phyloP scores from a whole-genome alignment of 2,329 filamentous ascomycete genomes.

The Zelopaecilomyces penicillatus region DNA sequence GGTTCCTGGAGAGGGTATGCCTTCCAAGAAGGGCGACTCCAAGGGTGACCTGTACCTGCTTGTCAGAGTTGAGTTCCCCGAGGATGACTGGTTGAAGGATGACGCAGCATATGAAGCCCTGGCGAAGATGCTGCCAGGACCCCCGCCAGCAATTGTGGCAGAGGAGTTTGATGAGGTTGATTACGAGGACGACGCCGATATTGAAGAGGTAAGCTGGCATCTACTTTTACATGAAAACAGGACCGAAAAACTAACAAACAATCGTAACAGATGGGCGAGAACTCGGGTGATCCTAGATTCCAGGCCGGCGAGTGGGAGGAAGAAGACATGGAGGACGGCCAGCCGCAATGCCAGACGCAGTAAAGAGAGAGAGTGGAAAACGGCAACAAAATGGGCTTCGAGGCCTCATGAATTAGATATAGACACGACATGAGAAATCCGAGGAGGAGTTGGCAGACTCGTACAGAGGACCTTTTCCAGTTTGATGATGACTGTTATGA shows the following conservation, averaged over 20 bases:
- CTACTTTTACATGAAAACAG: not conserved
- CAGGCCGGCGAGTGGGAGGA: constrained; percentile 58
- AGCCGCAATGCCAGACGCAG: constrained; percentile 66
- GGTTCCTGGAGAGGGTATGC: constrained; percentile 88
- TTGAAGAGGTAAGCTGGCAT: constrained; percentile 57
- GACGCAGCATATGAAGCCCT: constrained; percentile 64
- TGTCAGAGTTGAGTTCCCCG: constrained; percentile 81
- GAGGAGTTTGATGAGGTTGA: constrained; percentile 81
- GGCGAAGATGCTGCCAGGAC: constrained; percentile 65
- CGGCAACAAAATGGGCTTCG: no score
- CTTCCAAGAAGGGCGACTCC: constrained; percentile 71
- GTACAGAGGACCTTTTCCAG: not conserved
- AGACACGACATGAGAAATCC: not conserved
- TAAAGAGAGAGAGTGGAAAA: constrained; percentile 29
- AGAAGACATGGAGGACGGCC: constrained; percentile 58
- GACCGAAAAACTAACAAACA: not conserved
- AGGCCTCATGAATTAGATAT: no score
- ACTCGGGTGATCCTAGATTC: constrained; percentile 58
- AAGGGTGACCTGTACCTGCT: constrained; percentile 83
- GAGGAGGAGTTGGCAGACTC: not conserved
- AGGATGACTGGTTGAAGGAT: constrained; percentile 71
- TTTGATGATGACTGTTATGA: no score
- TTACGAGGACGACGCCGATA: constrained; percentile 72
- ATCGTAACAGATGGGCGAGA: constrained; percentile 57
- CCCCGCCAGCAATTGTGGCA: constrained; percentile 51